Conservation (phyloP, 306 rosid species). For the Pyrus betulifolia region DNA sequence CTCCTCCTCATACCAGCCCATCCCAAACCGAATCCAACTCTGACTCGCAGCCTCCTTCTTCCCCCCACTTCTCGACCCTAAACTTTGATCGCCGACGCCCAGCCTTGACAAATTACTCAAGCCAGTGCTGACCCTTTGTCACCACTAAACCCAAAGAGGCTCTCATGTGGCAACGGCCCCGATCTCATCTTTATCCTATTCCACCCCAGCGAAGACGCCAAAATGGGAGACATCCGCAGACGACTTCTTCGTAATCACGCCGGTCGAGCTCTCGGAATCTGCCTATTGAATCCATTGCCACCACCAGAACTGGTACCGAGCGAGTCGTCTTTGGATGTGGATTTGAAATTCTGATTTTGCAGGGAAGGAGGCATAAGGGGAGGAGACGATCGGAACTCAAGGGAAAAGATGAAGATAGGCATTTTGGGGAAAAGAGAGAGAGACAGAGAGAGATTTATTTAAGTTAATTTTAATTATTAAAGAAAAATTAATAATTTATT, state of each 20-base stretch:
- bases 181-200: conserved; percentile 91
- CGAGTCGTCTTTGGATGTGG: neutral
- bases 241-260: neutral
- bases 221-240: conserved; percentile 45
- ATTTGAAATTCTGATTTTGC: too few species aligned
- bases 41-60: too few species aligned
- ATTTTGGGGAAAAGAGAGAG: too few species aligned
- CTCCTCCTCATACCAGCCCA: too few species aligned
- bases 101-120: conserved; percentile 62
- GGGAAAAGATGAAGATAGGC: too few species aligned
- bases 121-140: conserved; percentile 46
- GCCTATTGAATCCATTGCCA: neutral
- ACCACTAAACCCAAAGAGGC: conserved; percentile 64
- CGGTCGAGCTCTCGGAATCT: neutral
- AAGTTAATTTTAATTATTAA: too few species aligned
- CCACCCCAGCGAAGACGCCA: conserved; percentile 75
- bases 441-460: too few species aligned
- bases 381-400: too few species aligned
- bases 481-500: too few species aligned
- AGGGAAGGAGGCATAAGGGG: too few species aligned
- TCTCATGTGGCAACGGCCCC: conserved; percentile 93
- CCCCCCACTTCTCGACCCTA: too few species aligned
- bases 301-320: neutral
- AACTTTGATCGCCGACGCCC: neutral
- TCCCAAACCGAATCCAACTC: too few species aligned